Base-by-base conservation (phyloP, 139 green algal species). In the Picochlorum sp. region DNA sequence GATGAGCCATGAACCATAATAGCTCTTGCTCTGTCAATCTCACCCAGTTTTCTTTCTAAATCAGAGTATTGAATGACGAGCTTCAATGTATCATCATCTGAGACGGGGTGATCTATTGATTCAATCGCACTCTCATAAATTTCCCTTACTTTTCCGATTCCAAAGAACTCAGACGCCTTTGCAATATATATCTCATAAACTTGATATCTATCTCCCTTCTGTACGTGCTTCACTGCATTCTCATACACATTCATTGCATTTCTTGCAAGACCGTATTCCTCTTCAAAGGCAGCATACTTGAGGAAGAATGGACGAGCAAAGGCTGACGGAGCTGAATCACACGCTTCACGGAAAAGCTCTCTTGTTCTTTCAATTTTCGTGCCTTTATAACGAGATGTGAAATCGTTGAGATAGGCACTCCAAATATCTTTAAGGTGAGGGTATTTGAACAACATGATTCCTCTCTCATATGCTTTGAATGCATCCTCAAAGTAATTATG, bases 341-440 rank as follows among this genome's bases (percentile, higher is more conserved):
- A 76, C 11, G 86, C 90, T 58, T 95, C 86, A 71, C 92, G 83
- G 71, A 96, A 99, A n/a, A 98, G 77, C 74, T 99, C 94, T 0
- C 94, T 66, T 1, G 89, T 86, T 6, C 94, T 83, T 77, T 98
- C 94, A 55, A 99, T 75, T 81, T 97, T 98, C 23, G 67, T 85
- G 57, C 92, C 93, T 14, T 77, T 80, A 64, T 97, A 98, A 37
- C 60, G 15, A n/a, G 30, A 16, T 31, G 57, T 31, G 62, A 97
- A 97, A 58, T 92, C 80, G 21, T 71, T 77, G 18, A 99, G 83
- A 79, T 99, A 99, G 1, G 90, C 74, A 21, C 65, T 58, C 94
- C 94, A 99, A 68, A 99, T 97, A 71, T 95, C 86, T 44, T 79
- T 80, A 15, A 92, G 89, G 67, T 99, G 88, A 2, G 94, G 94